Conservation (phyloP, 176 grass and related monocot genomes). For the Chrysopogon serrulatus region DNA sequence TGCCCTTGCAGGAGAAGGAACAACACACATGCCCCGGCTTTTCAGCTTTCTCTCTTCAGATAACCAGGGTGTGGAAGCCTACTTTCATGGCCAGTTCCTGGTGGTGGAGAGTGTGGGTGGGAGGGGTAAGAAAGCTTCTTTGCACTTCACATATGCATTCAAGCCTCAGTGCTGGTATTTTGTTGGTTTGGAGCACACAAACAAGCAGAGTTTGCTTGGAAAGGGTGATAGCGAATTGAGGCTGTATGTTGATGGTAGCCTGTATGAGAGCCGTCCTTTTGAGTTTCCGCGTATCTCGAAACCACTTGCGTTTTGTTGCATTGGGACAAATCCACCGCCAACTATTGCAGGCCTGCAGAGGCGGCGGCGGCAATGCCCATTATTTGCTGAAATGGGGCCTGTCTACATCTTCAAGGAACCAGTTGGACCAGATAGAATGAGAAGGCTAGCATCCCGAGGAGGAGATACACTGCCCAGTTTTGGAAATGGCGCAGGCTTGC, state of each 20-base stretch:
- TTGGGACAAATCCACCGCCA: constrained; percentile 94
- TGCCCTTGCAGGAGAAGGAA: constrained; percentile 95
- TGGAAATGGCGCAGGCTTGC: constrained; percentile 90
- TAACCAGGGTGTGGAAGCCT: constrained; percentile 92
- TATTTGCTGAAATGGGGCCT: constrained; percentile 98
- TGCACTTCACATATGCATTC: constrained; percentile 94
- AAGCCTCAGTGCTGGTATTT: constrained; percentile 94
- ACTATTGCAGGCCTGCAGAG: constrained; percentile 94
- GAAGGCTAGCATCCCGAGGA: constrained; percentile 57
- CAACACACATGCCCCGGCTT: constrained; percentile 87
- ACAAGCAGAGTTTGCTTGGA: constrained; percentile 84
- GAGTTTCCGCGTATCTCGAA: constrained; percentile 97
- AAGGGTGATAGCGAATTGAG: constrained; percentile 93
- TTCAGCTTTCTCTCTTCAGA: constrained; percentile 94
- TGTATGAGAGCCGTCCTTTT: constrained; percentile 83
- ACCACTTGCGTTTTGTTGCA: constrained; percentile 82
- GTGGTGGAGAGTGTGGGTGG: constrained; percentile 74
- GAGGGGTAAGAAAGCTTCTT: constrained; percentile 92
- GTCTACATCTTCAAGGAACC: constrained; percentile 98
- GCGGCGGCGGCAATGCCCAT: constrained; percentile 73
- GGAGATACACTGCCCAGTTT: constrained; percentile 85
- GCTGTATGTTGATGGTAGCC: constrained; percentile 74
- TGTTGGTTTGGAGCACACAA: constrained; percentile 85
- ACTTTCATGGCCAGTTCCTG: constrained; percentile 98
- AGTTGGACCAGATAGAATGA: constrained; percentile 82